Evolutionary conservation across 768 basidiomycete species (phyloP).

Genomic region (Suillus brevipes): DNA sequence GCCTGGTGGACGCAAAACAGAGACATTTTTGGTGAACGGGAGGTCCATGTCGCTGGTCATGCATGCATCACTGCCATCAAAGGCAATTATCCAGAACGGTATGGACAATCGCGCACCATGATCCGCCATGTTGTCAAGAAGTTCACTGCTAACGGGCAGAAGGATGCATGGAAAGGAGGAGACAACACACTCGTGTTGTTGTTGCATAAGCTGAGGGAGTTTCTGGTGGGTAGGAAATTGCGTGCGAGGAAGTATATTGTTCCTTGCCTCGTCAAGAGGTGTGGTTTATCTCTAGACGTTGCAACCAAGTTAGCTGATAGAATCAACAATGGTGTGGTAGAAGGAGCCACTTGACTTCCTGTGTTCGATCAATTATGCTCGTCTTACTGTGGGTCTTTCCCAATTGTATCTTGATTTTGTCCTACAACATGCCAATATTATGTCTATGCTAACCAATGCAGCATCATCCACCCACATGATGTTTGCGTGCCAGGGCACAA

Average conservation of each 20-base stretch:
- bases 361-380: not conserved
- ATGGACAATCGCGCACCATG: conserved; percentile 30
- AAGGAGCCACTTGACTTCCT: not conserved
- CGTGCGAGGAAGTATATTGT: conserved; percentile 26
- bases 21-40: conserved; percentile 27
- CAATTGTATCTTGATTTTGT: not conserved
- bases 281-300: conserved; percentile 23
- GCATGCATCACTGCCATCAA: conserved; percentile 42
- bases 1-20: conserved; percentile 42
- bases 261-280: conserved; percentile 27
- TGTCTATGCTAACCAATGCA: too few relatives aligned
- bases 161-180: conserved; percentile 26
- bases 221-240: conserved; percentile 18
- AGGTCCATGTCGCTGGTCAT: conserved; percentile 32
- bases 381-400: not conserved
- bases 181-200: conserved; percentile 11
- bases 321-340: not conserved
- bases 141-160: conserved; percentile 27
- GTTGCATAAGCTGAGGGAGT: conserved; percentile 16
- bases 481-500: too few relatives aligned
- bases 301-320: conserved; percentile 19
- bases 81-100: conserved; percentile 15
- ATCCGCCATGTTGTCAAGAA: conserved; percentile 21
- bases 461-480: too few relatives aligned
- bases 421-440: conserved; percentile 38